phyloP scores from a whole-genome alignment of 176 grass and related monocot genomes.

The Aegilops speltoides region DNA sequence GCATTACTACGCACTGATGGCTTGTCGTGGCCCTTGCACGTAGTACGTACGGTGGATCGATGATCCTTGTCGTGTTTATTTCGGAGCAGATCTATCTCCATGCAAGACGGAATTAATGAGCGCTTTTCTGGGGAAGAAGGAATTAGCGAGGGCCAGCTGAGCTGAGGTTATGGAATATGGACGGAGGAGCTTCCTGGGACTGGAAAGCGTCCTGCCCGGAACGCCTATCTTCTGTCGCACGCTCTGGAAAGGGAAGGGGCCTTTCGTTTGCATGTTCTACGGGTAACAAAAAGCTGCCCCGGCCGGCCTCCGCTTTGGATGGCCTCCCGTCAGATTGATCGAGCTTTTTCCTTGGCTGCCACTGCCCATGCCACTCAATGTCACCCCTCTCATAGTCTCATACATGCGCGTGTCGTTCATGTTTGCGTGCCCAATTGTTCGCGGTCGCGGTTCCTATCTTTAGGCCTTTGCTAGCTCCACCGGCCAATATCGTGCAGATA shows the following conservation, averaged over 20 bases:
- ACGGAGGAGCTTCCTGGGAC: background rate
- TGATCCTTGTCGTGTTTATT: background rate
- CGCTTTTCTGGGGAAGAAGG: background rate
- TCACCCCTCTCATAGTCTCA: background rate
- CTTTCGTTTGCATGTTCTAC: constrained; percentile 51
- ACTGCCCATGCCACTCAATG: background rate
- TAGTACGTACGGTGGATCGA: background rate
- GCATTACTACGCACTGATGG: constrained; percentile 1
- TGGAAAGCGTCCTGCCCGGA: constrained; percentile 23
- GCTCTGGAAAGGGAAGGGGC: constrained; percentile 29
- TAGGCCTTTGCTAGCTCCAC: background rate
- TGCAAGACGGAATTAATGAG: background rate
- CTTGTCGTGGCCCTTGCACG: background rate
- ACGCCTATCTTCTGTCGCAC: constrained; percentile 24
- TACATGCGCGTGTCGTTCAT: background rate
- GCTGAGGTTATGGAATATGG: background rate
- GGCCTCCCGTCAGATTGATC: constrained; percentile 27
- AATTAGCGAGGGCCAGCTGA: background rate
- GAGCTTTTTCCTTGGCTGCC: constrained; percentile 6
- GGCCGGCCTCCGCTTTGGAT: constrained; percentile 33
- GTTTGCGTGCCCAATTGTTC: background rate
- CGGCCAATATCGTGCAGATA: background rate
- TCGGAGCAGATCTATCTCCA: background rate
- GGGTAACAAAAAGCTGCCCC: constrained; percentile 39
- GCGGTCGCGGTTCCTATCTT: background rate